Percentiles rank a stretch among this genome's conserved stretches.
These are phyloP conservation scores for Achlya hypogyna DNA, from an alignment of 352 stramenopile genomes.

Conservation along the genomic window DNA sequence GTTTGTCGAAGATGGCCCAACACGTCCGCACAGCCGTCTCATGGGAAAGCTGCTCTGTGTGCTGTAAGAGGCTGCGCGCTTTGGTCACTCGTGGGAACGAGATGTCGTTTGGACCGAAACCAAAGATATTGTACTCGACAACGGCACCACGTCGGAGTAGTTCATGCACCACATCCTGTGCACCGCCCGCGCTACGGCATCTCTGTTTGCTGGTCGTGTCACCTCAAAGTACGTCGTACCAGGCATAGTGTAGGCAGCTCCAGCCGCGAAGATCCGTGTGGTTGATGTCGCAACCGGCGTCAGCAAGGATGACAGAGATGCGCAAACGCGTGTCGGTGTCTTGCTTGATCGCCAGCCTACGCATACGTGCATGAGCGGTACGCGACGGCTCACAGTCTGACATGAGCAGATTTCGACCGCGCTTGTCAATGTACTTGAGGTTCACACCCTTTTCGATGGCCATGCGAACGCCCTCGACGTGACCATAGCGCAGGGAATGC, in stretches of 20 bases:
- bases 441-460: constrained; percentile 75
- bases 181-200: constrained; percentile 47
- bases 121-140: constrained; percentile 77
- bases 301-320: constrained; percentile 77
- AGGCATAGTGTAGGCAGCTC: constrained; percentile 82
- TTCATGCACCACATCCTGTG: constrained; percentile 58
- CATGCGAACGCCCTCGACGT: constrained; percentile 72
- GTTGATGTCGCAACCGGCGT: constrained; percentile 79
- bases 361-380: background rate
- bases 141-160: constrained; percentile 58
- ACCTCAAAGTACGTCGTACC: constrained; percentile 28
- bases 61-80: constrained; percentile 76
- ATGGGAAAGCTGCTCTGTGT: constrained; percentile 80
- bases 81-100: constrained; percentile 68
- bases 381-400: constrained; percentile 10
- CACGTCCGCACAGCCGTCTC: constrained; percentile 65
- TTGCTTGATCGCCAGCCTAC: constrained; percentile 63
- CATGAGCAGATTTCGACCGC: constrained; percentile 77
- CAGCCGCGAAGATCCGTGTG: constrained; percentile 74
- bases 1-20: constrained; percentile 69
- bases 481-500: constrained; percentile 66
- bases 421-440: constrained; percentile 65
- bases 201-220: too few species aligned
- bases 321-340: constrained; percentile 69
- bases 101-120: constrained; percentile 79